Conservation (phyloP, 2,329 filamentous ascomycete genomes). For the Elsinoe necatrix region DNA sequence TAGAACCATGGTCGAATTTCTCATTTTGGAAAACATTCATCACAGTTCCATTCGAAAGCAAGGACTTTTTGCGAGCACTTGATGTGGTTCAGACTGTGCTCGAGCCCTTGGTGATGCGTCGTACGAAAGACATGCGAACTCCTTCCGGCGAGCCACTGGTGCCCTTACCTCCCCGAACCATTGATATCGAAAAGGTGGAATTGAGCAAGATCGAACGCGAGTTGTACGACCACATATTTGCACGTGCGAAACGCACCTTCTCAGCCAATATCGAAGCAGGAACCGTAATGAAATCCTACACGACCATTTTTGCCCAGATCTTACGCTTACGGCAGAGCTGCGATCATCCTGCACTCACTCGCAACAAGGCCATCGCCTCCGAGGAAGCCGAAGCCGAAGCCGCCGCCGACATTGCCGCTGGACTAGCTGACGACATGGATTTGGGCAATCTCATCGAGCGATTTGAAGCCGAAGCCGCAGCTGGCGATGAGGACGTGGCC, state of each 20-base stretch:
- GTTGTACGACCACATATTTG: constrained; percentile 87
- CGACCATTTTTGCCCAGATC: constrained; percentile 95
- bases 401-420: constrained; percentile 68
- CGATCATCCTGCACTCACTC: constrained; percentile 83
- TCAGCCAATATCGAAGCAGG: constrained; percentile 81
- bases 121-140: constrained; percentile 98
- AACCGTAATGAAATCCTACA: constrained; percentile 89
- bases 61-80: constrained; percentile 83
- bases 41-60: constrained; percentile 91
- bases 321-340: constrained; percentile 86
- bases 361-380: constrained; percentile 73
- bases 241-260: constrained; percentile 73
- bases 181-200: constrained; percentile 82
- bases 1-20: constrained; percentile 98
- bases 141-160: constrained; percentile 76
- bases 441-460: constrained; percentile 74
- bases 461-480: constrained; percentile 60
- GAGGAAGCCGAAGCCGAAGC: constrained; percentile 79
- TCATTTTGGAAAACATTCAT: constrained; percentile 99
- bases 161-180: constrained; percentile 66
- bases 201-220: constrained; percentile 76
- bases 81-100: constrained; percentile 96
- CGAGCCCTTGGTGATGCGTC: constrained; percentile 86
- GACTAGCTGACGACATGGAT: constrained; percentile 92
- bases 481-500: constrained; percentile 52